A percentile compares a stretch with the other conserved stretches of the same genome.
phyloP scores from a whole-genome alignment of 805 yeast genomes.

The Candida nemodendra region DNA sequence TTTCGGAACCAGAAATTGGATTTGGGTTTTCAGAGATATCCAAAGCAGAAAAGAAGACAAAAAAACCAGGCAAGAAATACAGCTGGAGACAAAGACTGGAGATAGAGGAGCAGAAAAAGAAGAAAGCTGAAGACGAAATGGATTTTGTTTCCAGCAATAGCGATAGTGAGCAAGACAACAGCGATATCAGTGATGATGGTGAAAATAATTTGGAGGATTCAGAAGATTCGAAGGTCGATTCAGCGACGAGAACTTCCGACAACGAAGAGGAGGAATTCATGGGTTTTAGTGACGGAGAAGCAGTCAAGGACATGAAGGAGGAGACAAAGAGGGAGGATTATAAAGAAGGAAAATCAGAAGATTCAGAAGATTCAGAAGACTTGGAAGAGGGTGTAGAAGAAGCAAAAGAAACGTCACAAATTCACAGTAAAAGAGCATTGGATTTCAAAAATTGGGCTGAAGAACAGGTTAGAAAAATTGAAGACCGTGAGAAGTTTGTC shows the following conservation, averaged over 20 bases:
- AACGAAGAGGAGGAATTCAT: constrained; percentile 21
- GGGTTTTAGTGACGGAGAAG: constrained; percentile 23
- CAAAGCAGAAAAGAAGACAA: constrained; percentile 40
- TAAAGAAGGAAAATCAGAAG: constrained; percentile 35
- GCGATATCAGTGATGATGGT: constrained; percentile 27
- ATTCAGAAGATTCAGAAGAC: constrained; percentile 32
- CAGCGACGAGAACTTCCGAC: constrained; percentile 23
- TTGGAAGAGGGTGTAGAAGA: constrained; percentile 30
- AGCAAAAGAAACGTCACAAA: constrained; percentile 35
- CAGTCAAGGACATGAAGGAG: constrained; percentile 33
- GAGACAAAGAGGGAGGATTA: constrained; percentile 32
- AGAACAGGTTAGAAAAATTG: constrained; percentile 59
- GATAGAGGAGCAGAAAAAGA: constrained; percentile 41
- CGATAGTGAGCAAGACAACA: constrained; percentile 32
- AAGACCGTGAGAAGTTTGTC: constrained; percentile 52
- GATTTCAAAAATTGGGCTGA: constrained; percentile 91
- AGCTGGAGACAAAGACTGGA: constrained; percentile 71
- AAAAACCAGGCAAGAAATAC: constrained; percentile 53
- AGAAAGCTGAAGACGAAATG: constrained; percentile 53
- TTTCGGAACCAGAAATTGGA: constrained; percentile 63
- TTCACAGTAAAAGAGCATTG: constrained; percentile 49
- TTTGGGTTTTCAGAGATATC: constrained; percentile 63
- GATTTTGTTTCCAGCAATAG: constrained; percentile 48
- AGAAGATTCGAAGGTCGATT: constrained; percentile 17
- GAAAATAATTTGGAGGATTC: constrained; percentile 30